These are phyloP conservation scores for Plasmopara viticola DNA, from an alignment of 352 stramenopile species.

Conservation along the genomic window DNA sequence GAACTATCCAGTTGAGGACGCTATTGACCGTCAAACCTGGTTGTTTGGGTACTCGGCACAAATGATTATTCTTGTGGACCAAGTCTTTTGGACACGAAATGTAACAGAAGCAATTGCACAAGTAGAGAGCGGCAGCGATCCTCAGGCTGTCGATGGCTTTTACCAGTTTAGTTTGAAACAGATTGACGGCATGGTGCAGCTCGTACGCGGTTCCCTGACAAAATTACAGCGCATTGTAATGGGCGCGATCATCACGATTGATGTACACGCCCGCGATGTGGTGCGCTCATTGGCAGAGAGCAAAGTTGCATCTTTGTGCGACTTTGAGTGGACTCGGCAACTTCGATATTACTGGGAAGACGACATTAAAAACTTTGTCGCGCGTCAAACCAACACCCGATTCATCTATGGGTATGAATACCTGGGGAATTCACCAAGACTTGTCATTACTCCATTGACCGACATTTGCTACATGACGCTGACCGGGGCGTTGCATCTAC, in stretches of 20 bases:
- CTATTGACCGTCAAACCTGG: slow-evolving; percentile 86
- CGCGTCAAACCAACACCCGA: slow-evolving; percentile 71
- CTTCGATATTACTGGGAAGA: slow-evolving; percentile 87
- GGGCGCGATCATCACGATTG: slow-evolving; percentile 88
- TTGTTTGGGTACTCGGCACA: slow-evolving; percentile 86
- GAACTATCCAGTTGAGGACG: slow-evolving; percentile 83
- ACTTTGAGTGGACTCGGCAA: slow-evolving; percentile 91
- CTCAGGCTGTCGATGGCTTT: slow-evolving; percentile 72
- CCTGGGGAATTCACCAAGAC: slow-evolving; percentile 70
- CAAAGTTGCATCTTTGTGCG: slow-evolving; percentile 67
- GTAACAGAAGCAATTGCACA: slow-evolving; percentile 74
- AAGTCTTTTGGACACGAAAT: slow-evolving; percentile 89
- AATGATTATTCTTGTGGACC: slow-evolving; percentile 86
- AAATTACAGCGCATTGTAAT: slow-evolving; percentile 88
- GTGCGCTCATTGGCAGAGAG: slow-evolving; percentile 78
- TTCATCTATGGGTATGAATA: slow-evolving; percentile 87
- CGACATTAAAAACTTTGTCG: slow-evolving; percentile 82
- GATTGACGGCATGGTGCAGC: slow-evolving; percentile 90
- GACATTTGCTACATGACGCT: slow-evolving; percentile 93
- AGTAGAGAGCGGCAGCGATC: slow-evolving; percentile 61
- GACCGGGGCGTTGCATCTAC: slow-evolving; percentile 90
- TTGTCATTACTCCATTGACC: slow-evolving; percentile 81
- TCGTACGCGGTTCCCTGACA: slow-evolving; percentile 76
- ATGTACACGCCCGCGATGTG: slow-evolving; percentile 88
- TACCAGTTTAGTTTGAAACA: slow-evolving; percentile 87